Evolutionary conservation across 176 grass and related monocot genomes (phyloP), one percentile per base, ranked within the genome.

Genomic region (Carex scoparia): DNA sequence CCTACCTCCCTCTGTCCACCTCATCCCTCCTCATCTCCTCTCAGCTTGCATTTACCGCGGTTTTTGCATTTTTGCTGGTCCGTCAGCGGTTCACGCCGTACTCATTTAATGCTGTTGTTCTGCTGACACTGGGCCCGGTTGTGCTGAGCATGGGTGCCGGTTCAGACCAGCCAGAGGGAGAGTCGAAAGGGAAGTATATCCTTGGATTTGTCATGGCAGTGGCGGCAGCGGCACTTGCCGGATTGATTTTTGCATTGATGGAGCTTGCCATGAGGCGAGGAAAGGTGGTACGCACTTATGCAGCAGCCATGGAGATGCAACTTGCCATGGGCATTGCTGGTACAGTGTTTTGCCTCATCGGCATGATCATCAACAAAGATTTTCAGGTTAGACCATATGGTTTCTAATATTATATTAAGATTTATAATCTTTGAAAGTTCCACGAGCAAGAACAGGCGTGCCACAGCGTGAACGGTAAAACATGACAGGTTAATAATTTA

Each of bases 31-130:
- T 97, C n/a, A 79, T 70, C 12, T 85, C 94, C 14, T 92, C 91
- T 70, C 94, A 97, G 86, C 91, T 97, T 7, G 91, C 86, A 14
- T 97, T 97, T 88, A 97, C 82, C 5, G 91, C 94, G 1, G 27
- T 97, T 3, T 97, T 89, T 74, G 89, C 94, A 2, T 90, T 94
- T 89, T 1, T 90, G 8, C 30, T 97, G 65, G 91, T 83, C 42
- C 81, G 88, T 4, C 85, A 94, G 79, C 81, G 86, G 7, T 90
- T 97, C 79, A 97, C 90, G 0, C 82, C 94, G 0, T 97, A 87
- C 88, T 97, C 91, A 11, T 81, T 85, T 35, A 97, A 97, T 67
- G 86, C 94, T 15, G 86, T 97, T 65, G 62, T 94, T 31, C 82
- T 97, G 48, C 88, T 97, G 71, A 97, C 88, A 38, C 44, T 94